A percentile compares a stretch with the other conserved stretches of the same genome.
Evolutionary conservation across 1,284 basidiomycete genomes (phyloP).

Genomic region (Stereum hirsutum): DNA sequence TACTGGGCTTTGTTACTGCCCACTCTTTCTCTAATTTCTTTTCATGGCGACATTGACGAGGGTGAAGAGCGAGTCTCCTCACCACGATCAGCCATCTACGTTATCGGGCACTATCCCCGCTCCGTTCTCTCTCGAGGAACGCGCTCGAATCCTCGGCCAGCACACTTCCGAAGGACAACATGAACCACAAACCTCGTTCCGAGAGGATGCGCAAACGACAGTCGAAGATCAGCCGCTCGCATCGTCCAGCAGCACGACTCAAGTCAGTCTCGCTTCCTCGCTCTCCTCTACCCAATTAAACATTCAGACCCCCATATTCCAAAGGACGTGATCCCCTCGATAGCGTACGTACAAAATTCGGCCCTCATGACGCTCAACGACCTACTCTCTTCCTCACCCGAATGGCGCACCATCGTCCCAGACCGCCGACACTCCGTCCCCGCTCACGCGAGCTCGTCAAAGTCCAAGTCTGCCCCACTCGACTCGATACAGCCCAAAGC

Average conservation of each 20-base stretch:
- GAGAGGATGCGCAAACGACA: not conserved
- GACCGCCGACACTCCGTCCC: slow-evolving; percentile 60
- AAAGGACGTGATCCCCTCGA: slow-evolving; percentile 57
- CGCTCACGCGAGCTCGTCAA: slow-evolving; percentile 23
- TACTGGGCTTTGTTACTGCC: too few relatives aligned
- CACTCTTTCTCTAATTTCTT: too few relatives aligned
- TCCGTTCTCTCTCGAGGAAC: slow-evolving; percentile 4
- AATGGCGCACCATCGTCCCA: slow-evolving; percentile 52
- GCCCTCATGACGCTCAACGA: slow-evolving; percentile 66
- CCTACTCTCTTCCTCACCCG: slow-evolving; percentile 45
- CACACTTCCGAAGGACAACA: not conserved
- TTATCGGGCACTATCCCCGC: slow-evolving; percentile 1
- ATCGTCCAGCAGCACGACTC: not conserved
- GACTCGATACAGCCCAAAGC: slow-evolving; percentile 27
- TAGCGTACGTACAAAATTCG: slow-evolving; percentile 59
- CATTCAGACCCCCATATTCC: not conserved
- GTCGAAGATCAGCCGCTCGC: not conserved
- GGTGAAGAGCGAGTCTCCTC: not conserved
- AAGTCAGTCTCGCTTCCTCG: not conserved
- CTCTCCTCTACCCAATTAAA: not conserved
- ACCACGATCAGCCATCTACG: not conserved
- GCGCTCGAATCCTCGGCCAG: not conserved
- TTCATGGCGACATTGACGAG: slow-evolving; percentile 5
- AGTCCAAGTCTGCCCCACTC: slow-evolving; percentile 19
- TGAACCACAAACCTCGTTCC: not conserved